Base-by-base conservation (phyloP, 768 basidiomycete genomes). In the Lactarius trivialis region DNA sequence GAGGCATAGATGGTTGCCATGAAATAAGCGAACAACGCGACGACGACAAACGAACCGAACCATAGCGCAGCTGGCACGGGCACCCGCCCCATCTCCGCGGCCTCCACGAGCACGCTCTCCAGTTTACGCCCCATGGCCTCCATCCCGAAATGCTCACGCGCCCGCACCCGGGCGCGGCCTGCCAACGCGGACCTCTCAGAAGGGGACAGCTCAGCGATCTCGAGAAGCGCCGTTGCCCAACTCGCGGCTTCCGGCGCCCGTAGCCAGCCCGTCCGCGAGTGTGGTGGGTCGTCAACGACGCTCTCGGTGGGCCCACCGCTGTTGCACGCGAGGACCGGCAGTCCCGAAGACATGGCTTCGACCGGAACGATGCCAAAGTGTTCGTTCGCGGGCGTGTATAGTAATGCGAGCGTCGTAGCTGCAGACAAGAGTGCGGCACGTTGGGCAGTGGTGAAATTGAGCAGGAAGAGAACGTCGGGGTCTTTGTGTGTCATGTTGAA, bases 311-410 rank as follows among this genome's bases (percentile, higher is more conserved):
- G 97, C 2, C 96, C 96, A 17, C 91, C 92, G 61, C 82, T 86
- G 70, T 91, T 75, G 68, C 89, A 92, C 0, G 94, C 95, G 21
- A 99, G 75, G 1, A 98, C 88, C 0, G 95, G 93, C 0, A 98
- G 73, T 3, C 93, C 92, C 52, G 90, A 94, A 8, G 85, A 81
- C 93, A 98, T 98, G 0, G 85, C 94, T 72, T 99, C 96, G 3
- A 98, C 82, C 2, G 97, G 96, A 0, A 88, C 95, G 67, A 99
- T 98, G 1, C 96, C 97, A 72, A 98, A 97, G 72, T 99, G 96
- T 69, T 99, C 96, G 72, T 96, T 96, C 8, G 82, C 77, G 0
- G 96, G 97, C 0, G 96, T 99, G 72, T 99, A 99, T 7, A 99
- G 79, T 0, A 98, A 78, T 0, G 83, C 90, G 17, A 83, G 73